Percentiles rank a stretch among this genome's conserved stretches.
Evolutionary conservation across 495 filamentous ascomycete genomes (phyloP).

Genomic region (Bathelium albidoporum): DNA sequence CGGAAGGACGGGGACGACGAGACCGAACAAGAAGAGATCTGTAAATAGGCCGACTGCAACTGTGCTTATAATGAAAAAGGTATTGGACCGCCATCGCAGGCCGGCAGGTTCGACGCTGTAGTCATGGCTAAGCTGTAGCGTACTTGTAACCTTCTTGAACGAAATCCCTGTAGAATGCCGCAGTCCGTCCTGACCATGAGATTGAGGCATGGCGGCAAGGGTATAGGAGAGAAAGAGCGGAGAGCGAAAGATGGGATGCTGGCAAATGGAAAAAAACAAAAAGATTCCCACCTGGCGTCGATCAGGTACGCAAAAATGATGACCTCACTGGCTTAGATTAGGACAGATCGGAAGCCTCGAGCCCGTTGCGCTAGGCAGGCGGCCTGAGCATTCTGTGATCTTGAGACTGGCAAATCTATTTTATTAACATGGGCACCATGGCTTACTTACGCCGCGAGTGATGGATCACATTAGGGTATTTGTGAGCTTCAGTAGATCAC

Average conservation of each 20-base stretch:
- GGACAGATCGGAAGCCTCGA: neutral
- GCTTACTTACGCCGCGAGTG: no score
- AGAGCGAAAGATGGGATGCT: neutral
- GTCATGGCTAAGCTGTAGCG: slow-evolving; percentile 14
- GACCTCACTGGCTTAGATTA: slow-evolving; percentile 1
- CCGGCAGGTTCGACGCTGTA: slow-evolving; percentile 23
- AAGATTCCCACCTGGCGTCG: neutral
- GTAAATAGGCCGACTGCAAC: slow-evolving; percentile 55
- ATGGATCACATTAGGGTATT: no score
- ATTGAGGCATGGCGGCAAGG: neutral
- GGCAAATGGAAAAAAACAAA: no score
- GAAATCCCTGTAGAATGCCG: neutral
- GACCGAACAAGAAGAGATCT: slow-evolving; percentile 49
- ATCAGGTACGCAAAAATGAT: slow-evolving; percentile 2
- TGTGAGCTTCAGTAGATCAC: no score
- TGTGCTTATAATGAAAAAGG: slow-evolving; percentile 50
- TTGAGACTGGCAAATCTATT: no score
- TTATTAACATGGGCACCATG: no score
- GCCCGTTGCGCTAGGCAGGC: neutral
- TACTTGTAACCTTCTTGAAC: slow-evolving; percentile 12
- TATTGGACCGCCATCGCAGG: slow-evolving; percentile 46
- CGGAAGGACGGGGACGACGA: slow-evolving; percentile 54
- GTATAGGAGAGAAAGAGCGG: neutral
- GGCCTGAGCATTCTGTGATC: no score
- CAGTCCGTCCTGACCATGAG: neutral